Evolutionary conservation across 2,329 filamentous ascomycete genomes (phyloP).

Genomic region (Colletotrichum orchidophilum): DNA sequence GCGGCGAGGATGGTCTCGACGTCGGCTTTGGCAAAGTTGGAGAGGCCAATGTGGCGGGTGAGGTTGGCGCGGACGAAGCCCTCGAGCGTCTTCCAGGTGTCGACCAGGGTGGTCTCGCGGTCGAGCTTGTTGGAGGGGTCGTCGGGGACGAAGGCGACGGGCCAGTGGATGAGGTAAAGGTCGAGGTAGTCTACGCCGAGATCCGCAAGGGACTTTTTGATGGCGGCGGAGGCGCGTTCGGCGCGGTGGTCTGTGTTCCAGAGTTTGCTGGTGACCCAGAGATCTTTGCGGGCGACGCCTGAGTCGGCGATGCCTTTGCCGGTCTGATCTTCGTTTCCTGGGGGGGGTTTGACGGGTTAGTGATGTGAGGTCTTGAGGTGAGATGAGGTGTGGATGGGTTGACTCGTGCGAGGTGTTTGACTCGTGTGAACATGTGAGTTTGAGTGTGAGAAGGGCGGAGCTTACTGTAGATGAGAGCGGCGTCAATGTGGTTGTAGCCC

Average conservation of each 20-base stretch:
- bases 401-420: not conserved
- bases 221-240: constrained; percentile 46
- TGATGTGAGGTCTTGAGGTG: not conserved
- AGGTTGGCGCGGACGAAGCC: constrained; percentile 61
- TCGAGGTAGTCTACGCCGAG: constrained; percentile 61
- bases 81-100: constrained; percentile 69
- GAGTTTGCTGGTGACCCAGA: constrained; percentile 74
- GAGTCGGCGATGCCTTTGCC: constrained; percentile 57
- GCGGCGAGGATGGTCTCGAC: constrained; percentile 31
- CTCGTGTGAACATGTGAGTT: not conserved
- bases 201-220: constrained; percentile 56
- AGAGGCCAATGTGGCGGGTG: constrained; percentile 67
- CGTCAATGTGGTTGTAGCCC: constrained; percentile 68
- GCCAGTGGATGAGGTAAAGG: constrained; percentile 60
- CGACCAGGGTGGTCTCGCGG: constrained; percentile 41
- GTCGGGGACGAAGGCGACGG: constrained; percentile 46
- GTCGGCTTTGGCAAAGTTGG: constrained; percentile 59
- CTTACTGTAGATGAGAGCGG: constrained; percentile 60
- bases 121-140: constrained; percentile 39
- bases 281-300: constrained; percentile 53
- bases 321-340: constrained; percentile 62
- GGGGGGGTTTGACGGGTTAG: not conserved
- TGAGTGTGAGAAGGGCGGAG: too few relatives aligned
- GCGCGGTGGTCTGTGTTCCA: constrained; percentile 62
- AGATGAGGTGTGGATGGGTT: too few relatives aligned